Base-by-base conservation (phyloP, 106 monocot species). In the Allium fistulosum region DNA sequence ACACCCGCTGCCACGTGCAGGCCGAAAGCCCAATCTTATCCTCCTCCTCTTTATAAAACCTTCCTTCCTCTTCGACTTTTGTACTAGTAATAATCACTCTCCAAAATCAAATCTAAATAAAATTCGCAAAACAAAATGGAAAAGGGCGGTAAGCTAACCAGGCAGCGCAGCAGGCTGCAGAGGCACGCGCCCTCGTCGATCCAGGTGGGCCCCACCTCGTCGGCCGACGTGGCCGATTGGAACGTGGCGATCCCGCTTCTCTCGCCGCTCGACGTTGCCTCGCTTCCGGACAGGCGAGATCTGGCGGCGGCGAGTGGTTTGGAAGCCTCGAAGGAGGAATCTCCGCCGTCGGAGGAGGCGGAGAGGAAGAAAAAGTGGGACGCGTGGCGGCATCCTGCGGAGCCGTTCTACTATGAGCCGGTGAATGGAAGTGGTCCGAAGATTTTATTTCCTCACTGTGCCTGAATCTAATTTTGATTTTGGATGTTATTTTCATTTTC, bases 161-260 rank as follows among this genome's bases (percentile, higher is more conserved):
- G 79, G 12, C 71, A 72, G 75, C 67, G 59, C 63, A 79, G 79
- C 72, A 61, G 83, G 63, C 71, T 83, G 26, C 83, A 76, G 83
- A 79, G 72, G 83, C 83, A 76, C 71, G 83, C 83, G 26, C 83
- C 83, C 1, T 67, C 79, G 14, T 79, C 83, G 18, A 79, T 83
- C 71, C 52, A 76, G 76, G 79, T 83, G 12, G 63, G 46, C 37
- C 70, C 69, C 37, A 49, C 71, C n/a, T 2, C 74, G 8, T 53
- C 58, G 7, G 66, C 66, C 22, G 52, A n/a, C 26, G 72, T 75
- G 2, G 61, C 72, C 13, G 71, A 69, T 17, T 83, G 83, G 83
- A 79, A 74, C 28, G 75, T 61, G 50, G 78, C 79, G n/a, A 83
- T 83, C 47, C 83, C 83, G 10, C 71, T 83, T 4, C 83, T 83